Base-by-base conservation (phyloP, 192 early-diverging fungal species). In the Fimicolochytrium jonesii region DNA sequence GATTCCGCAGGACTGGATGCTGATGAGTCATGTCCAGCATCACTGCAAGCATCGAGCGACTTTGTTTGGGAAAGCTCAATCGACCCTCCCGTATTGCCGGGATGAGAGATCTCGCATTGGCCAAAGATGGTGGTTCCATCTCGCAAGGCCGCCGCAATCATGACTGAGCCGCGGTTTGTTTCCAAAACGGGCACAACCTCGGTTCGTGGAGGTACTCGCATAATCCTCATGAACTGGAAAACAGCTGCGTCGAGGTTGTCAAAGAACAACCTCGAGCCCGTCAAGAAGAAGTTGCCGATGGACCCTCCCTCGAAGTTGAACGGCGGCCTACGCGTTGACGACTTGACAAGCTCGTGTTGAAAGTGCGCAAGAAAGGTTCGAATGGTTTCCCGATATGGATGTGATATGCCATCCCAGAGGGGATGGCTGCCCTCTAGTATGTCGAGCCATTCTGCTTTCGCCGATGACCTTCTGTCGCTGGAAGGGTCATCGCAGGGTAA, bases 201-300 rank as follows among this genome's bases (percentile, higher is more conserved):
- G 0, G 88, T 88, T 6, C 76, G 78, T 11, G 82, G 76, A 2
- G 81, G 80, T 37, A 82, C 79, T 7, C 82, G 77, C 18, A 83
- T 84, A 36, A 88, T 90, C 32, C 83, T 71, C 0, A 84, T 71
- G 61, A 90, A 88, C 43, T 88, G 64, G 67, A 88, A 88, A 43
- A 90, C 86, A 37, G 87, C 88, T 10, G 87, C 84, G 41, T 77
- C 73, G 13, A 77, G 69, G 13, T 57, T 29, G 81, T 84, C 73
- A 73, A 88, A 88, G 52, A 90, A 90, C 35, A 90, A 67, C 11
- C 88, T 72, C 5, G 82, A 86, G 7, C 88, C 88, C 28, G 86
- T 88, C 54, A 90, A 63, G 62, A 90, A 88, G 67, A 90, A 87
- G 69, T 90, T 90, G 4, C 88, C 88, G 52, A 90, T 87, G n/a